Percentiles rank a stretch among this genome's conserved stretches.
Evolutionary conservation across 2,329 filamentous ascomycete species (phyloP).

Genomic region (Aspergillus alliaceus): DNA sequence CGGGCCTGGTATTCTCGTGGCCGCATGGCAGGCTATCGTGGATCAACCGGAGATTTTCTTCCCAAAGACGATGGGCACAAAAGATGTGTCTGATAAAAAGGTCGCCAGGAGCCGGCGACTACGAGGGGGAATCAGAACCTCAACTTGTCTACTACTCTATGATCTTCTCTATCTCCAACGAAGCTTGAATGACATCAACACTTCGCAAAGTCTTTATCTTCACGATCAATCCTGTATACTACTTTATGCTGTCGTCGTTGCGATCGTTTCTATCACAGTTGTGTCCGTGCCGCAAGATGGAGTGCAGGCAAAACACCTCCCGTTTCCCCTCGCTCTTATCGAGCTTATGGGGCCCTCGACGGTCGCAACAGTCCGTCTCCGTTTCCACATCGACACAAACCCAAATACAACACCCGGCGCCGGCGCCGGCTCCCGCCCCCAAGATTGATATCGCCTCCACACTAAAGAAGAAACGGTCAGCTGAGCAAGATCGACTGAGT

Average conservation of each 20-base stretch:
- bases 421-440: background rate
- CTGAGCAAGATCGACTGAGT: constrained; percentile 8
- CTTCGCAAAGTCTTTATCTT: background rate
- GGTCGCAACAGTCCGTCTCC: constrained; percentile 3
- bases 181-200: background rate
- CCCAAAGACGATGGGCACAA: background rate
- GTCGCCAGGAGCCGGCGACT: background rate
- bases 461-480: constrained; percentile 1
- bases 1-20: background rate
- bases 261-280: constrained; percentile 9
- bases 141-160: background rate
- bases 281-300: constrained; percentile 15
- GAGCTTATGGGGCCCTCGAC: constrained; percentile 10
- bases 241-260: constrained; percentile 12
- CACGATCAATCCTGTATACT: background rate
- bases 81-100: constrained; percentile 6
- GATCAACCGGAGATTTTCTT: constrained; percentile 5
- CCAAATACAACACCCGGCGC: constrained; percentile 2
- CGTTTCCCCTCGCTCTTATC: constrained; percentile 18
- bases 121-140: background rate
- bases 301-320: constrained; percentile 13
- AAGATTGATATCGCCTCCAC: background rate
- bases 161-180: background rate
- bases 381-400: constrained; percentile 2
- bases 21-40: background rate